Evolutionary conservation across 495 filamentous ascomycete genomes (phyloP).

Genomic region (Oleoguttula mirabilis): DNA sequence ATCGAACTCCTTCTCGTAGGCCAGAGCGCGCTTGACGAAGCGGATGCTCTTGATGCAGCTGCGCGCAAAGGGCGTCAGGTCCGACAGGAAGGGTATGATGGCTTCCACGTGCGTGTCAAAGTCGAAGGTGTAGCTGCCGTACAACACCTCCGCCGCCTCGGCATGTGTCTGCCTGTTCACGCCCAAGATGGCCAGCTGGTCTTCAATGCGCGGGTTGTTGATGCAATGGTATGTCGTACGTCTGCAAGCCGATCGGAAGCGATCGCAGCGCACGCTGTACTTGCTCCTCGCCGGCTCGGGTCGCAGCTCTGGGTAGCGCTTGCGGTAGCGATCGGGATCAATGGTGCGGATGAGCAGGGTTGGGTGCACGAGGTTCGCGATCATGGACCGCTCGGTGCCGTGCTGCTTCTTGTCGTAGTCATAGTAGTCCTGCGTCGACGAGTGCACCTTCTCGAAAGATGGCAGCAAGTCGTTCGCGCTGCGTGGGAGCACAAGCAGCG

Average conservation of each 20-base stretch:
- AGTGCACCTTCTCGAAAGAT: constrained; percentile 5
- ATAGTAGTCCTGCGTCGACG: constrained; percentile 18
- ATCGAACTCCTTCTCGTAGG: constrained; percentile 39
- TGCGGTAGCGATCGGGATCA: constrained; percentile 15
- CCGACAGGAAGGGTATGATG: constrained; percentile 42
- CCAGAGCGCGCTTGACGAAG: constrained; percentile 38
- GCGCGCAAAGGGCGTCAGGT: constrained; percentile 36
- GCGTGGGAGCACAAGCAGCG: constrained; percentile 26
- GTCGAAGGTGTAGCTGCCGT: constrained; percentile 39
- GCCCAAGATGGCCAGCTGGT: constrained; percentile 32
- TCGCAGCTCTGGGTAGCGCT: constrained; percentile 1
- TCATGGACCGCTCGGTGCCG: constrained; percentile 3
- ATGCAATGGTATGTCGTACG: constrained; percentile 38
- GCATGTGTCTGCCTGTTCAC: constrained; percentile 36
- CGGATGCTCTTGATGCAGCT: constrained; percentile 33
- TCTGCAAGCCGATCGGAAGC: constrained; percentile 23
- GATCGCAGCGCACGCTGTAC: constrained; percentile 21
- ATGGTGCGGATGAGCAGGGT: constrained; percentile 23
- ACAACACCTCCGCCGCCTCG: constrained; percentile 40
- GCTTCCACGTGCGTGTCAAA: constrained; percentile 43
- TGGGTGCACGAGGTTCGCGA: constrained; percentile 5
- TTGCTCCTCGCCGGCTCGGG: constrained; percentile 2
- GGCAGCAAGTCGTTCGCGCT: constrained; percentile 8
- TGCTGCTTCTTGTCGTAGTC: constrained; percentile 17
- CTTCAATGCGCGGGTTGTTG: constrained; percentile 29